Conservation (phyloP, 1,284 basidiomycete genomes). For the Flammula alnicola region DNA sequence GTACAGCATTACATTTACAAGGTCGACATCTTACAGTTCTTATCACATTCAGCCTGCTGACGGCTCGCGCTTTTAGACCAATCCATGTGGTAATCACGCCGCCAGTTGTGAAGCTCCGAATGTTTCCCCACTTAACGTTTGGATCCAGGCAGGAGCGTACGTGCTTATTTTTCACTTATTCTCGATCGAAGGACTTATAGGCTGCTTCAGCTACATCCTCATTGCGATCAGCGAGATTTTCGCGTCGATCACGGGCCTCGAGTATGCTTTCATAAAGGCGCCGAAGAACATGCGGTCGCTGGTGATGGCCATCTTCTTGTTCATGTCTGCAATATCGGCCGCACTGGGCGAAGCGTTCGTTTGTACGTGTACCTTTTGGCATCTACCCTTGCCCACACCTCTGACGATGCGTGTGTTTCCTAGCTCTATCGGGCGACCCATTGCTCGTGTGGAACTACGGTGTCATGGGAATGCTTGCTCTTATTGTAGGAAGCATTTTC, state of each 20-base stretch:
- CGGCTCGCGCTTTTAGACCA: slow-evolving; percentile 36
- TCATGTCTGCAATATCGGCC: slow-evolving; percentile 55
- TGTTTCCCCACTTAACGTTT: slow-evolving; percentile 51
- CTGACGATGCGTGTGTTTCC: not conserved
- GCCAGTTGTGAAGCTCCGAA: too few species aligned
- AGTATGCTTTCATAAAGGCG: slow-evolving; percentile 70
- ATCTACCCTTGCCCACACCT: not conserved
- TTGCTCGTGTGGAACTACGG: slow-evolving; percentile 60
- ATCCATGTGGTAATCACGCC: too few species aligned
- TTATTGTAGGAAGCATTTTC: slow-evolving; percentile 51
- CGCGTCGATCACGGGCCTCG: slow-evolving; percentile 64
- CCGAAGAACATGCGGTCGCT: slow-evolving; percentile 61
- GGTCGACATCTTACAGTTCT: slow-evolving; percentile 51
- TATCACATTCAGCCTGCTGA: slow-evolving; percentile 41
- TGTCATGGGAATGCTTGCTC: slow-evolving; percentile 48
- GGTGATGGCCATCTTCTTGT: slow-evolving; percentile 57
- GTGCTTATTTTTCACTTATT: too few species aligned
- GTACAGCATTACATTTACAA: slow-evolving; percentile 54
- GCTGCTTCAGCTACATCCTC: slow-evolving; percentile 51
- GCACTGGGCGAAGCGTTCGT: slow-evolving; percentile 68
- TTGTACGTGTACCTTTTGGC: slow-evolving; percentile 47
- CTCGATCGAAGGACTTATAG: too few species aligned
- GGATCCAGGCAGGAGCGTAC: too few species aligned
- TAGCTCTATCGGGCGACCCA: slow-evolving; percentile 54
- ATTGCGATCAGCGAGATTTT: slow-evolving; percentile 61